phyloP scores from a whole-genome alignment of 2,329 filamentous ascomycete species.

The Paraphaeosphaeria sporulosa region DNA sequence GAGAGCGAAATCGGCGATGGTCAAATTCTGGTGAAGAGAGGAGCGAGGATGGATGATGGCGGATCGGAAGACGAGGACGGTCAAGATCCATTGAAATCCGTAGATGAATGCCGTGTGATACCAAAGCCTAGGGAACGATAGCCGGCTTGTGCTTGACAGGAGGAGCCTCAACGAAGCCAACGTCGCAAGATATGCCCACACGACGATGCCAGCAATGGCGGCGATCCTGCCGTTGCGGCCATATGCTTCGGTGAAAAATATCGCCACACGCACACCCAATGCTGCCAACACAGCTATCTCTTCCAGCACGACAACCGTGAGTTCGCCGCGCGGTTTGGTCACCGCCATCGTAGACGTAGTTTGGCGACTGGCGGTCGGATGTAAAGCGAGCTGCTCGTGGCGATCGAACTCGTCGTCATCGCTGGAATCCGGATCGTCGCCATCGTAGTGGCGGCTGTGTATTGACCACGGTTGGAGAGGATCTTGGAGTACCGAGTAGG shows the following conservation, averaged over 20 bases:
- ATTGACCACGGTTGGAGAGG: conserved; percentile 50
- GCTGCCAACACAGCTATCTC: conserved; percentile 76
- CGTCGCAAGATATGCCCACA: conserved; percentile 82
- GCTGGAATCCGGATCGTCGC: conserved; percentile 52
- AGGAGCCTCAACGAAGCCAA: conserved; percentile 76
- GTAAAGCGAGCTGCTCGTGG: conserved; percentile 63
- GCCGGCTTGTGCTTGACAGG: conserved; percentile 64
- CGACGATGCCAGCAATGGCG: conserved; percentile 71
- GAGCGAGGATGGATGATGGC: conserved; percentile 79
- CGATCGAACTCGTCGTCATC: conserved; percentile 69
- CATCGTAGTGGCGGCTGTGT: conserved; percentile 38
- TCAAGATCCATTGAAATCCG: conserved; percentile 79
- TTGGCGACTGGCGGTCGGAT: conserved; percentile 59
- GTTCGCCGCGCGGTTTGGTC: conserved; percentile 77
- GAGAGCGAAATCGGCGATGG: conserved; percentile 77
- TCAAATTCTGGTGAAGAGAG: conserved; percentile 66
- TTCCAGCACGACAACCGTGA: conserved; percentile 75
- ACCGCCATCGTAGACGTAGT: conserved; percentile 68
- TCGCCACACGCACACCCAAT: conserved; percentile 71
- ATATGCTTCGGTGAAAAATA: conserved; percentile 68
- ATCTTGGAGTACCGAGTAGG: conserved; percentile 65
- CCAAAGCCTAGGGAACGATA: conserved; percentile 81
- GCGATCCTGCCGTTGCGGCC: conserved; percentile 65
- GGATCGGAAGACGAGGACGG: conserved; percentile 81
- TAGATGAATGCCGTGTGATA: conserved; percentile 92